Evolutionary conservation across 2,329 filamentous ascomycete species (phyloP).

Genomic region (Teratosphaeria viscida): DNA sequence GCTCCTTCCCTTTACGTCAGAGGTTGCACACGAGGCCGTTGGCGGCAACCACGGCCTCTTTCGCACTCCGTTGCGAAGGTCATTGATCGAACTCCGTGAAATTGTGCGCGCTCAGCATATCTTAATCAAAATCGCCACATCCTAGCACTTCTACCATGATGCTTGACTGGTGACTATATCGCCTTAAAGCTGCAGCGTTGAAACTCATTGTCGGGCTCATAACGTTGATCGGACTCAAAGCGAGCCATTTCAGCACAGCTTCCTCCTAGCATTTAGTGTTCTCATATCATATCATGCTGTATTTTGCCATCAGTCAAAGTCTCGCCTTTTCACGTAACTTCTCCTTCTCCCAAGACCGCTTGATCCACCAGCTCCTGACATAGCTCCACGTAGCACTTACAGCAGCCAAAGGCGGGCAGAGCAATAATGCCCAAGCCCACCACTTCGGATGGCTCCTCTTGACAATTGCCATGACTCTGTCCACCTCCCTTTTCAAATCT

Average conservation of each 20-base stretch:
- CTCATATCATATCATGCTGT: not conserved
- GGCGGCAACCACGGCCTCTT: not conserved
- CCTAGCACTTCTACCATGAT: not conserved
- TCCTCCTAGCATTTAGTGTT: not conserved
- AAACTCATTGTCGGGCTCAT: too few species aligned
- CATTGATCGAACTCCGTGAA: not conserved
- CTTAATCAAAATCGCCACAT: not conserved
- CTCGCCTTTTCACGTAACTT: conserved; percentile 48
- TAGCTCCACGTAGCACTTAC: conserved; percentile 60
- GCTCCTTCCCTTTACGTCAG: not conserved
- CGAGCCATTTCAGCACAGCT: not conserved
- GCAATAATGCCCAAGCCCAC: conserved; percentile 66
- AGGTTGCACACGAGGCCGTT: too few species aligned
- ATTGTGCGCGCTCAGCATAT: not conserved
- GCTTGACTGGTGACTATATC: not conserved
- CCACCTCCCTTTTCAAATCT: conserved; percentile 58
- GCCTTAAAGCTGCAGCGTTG: too few species aligned
- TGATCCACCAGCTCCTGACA: conserved; percentile 59
- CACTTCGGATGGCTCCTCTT: conserved; percentile 57
- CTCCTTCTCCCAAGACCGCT: conserved; percentile 58
- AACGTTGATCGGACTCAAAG: too few species aligned
- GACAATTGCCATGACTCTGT: conserved; percentile 54
- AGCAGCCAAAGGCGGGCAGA: conserved; percentile 66
- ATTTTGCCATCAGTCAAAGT: conserved; percentile 30
- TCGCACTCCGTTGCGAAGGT: not conserved